Evolutionary conservation across 257 asterid species (phyloP), one percentile per base, ranked within the genome.

Genomic region (Echites panduratus): DNA sequence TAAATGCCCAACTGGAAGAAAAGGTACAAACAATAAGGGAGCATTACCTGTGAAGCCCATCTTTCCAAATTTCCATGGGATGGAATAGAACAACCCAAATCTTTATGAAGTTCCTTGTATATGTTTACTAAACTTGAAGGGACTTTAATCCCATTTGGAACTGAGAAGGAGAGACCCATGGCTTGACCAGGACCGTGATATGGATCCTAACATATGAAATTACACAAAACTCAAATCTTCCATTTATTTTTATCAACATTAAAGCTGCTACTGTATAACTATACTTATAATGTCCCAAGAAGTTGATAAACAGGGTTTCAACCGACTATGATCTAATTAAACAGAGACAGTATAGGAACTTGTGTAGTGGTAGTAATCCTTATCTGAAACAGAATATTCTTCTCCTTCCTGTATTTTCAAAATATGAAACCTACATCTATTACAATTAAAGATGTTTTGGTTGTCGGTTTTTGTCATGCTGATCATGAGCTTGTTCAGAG

Each of bases 101-200:
- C 99, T 79, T 92, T 75, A 44, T 87, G 79, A 75, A 95, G 96
- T 70, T 95, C 99, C 84, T 95, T 95, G 81, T 86, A 95, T 68
- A 95, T 92, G 87, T 95, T 95, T 50, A 74, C 64, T 66, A 95
- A 89, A 81, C 98, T 95, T 20, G 99, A 92, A 70, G 99, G 99
- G 62, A 92, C 86, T 84, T 87, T 92, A 65, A 92, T 79, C 45
- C 91, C 95, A 44, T 80, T 84, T 4, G 97, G 98, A 70, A 95
- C 99, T 0, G 99, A 95, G 85, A 95, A 95, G 54, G 99, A 95
- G 73, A 92, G 94, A 24, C 99, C 99, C 99, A 95, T 95, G 53
- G 99, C 99, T 81, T 95, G 99, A 68, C 96, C 95, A 75, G 96
- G 98, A 68, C 99, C 99, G 73, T 95, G 99, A 75, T 95, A 95